phyloP scores from a whole-genome alignment of 768 basidiomycete genomes.

The Suillus subluteus region DNA sequence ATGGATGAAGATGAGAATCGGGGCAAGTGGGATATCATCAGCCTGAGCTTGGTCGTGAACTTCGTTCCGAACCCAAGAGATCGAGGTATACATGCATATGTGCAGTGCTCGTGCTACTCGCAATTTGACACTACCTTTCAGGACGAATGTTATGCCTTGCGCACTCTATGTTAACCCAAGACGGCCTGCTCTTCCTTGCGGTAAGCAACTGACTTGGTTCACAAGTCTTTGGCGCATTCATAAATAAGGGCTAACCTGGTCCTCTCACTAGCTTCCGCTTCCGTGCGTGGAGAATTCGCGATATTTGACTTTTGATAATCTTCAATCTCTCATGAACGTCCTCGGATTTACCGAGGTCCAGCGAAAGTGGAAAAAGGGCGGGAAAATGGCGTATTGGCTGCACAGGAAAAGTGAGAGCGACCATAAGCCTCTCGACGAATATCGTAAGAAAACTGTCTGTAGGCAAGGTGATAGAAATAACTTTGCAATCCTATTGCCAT shows the following conservation, averaged over 20 bases:
- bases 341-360: constrained; percentile 68
- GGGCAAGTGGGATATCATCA: constrained; percentile 75
- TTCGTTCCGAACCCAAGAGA: constrained; percentile 78
- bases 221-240: not conserved
- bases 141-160: constrained; percentile 74
- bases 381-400: constrained; percentile 90
- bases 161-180: constrained; percentile 53
- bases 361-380: constrained; percentile 63
- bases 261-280: constrained; percentile 66
- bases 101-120: not conserved
- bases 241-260: constrained; percentile 14
- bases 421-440: constrained; percentile 26
- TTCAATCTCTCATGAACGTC: constrained; percentile 57
- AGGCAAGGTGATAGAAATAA: constrained; percentile 80
- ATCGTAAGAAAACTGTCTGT: constrained; percentile 59
- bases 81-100: constrained; percentile 55
- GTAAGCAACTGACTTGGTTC: constrained; percentile 43
- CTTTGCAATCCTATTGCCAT: constrained; percentile 59
- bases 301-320: constrained; percentile 66
- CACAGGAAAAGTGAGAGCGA: constrained; percentile 50
- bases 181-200: constrained; percentile 70
- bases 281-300: constrained; percentile 88
- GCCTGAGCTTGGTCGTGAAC: constrained; percentile 88
- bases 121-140: constrained; percentile 30
- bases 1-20: constrained; percentile 55